A percentile compares a stretch with the other conserved stretches of the same genome.
phyloP scores from a whole-genome alignment of 768 basidiomycete species.

The Arthromyces matolae region DNA sequence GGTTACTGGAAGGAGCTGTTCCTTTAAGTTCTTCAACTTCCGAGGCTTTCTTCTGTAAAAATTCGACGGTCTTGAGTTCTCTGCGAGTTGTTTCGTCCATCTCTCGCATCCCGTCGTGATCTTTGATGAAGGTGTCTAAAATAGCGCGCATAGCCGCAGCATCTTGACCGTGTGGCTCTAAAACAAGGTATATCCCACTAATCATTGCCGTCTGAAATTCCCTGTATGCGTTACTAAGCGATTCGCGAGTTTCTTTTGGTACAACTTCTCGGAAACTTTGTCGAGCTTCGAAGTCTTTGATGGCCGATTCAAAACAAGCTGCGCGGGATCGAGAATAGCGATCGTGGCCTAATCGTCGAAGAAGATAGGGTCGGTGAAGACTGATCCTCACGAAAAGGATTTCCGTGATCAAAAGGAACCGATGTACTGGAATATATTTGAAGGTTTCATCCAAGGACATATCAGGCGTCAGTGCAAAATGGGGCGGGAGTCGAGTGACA shows the following conservation, averaged over 20 bases:
- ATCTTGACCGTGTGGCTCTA: conserved; percentile 71
- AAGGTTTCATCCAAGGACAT: conserved; percentile 65
- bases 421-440: conserved; percentile 72
- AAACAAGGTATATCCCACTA: conserved; percentile 78
- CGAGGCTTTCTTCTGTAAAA: conserved; percentile 66
- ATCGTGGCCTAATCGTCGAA: conserved; percentile 74
- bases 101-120: conserved; percentile 61
- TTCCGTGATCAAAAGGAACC: conserved; percentile 88
- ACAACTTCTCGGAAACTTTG: conserved; percentile 60
- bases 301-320: conserved; percentile 90
- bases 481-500: conserved; percentile 70
- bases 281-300: conserved; percentile 81
- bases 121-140: conserved; percentile 71
- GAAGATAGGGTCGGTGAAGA: conserved; percentile 83
- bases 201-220: conserved; percentile 92
- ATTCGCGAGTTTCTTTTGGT: conserved; percentile 61
- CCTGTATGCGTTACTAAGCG: conserved; percentile 77
- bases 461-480: conserved; percentile 75
- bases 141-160: conserved; percentile 74
- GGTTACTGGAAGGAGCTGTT: conserved; percentile 25
- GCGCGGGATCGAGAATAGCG: conserved; percentile 76
- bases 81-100: conserved; percentile 80
- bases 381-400: conserved; percentile 83
- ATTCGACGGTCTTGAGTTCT: conserved; percentile 83
- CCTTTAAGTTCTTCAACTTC: conserved; percentile 43